Evolutionary conservation across 352 stramenopile species (phyloP).

Genomic region (Globisporangium takayamanum): DNA sequence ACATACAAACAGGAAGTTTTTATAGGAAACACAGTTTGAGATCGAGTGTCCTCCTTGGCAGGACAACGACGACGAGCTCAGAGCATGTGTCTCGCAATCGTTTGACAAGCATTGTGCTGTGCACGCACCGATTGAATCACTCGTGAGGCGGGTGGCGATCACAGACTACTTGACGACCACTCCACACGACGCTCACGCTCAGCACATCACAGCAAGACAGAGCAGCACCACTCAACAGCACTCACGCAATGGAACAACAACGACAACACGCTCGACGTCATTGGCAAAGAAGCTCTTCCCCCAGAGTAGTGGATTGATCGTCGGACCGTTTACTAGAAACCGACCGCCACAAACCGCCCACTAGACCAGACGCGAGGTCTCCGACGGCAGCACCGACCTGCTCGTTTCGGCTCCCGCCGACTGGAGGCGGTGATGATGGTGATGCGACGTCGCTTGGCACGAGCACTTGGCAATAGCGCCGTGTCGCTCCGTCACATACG

Average conservation of each 20-base stretch:
- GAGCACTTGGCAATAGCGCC: not conserved
- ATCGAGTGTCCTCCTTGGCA: too few species aligned
- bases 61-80: too few species aligned
- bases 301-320: conserved; percentile 19
- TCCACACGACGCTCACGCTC: too few species aligned
- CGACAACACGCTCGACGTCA: conserved; percentile 4
- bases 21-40: too few species aligned
- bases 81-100: not conserved
- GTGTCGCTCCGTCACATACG: not conserved
- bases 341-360: conserved; percentile 1
- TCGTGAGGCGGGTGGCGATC: too few species aligned
- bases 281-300: conserved; percentile 21
- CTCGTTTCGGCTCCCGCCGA: conserved; percentile 3
- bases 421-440: conserved; percentile 5
- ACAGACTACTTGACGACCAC: too few species aligned
- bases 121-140: too few species aligned
- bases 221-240: not conserved
- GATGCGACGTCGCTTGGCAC: not conserved
- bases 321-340: conserved; percentile 6
- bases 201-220: not conserved
- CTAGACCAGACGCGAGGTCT: conserved; percentile 8
- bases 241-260: not conserved
- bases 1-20: too few species aligned
- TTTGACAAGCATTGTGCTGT: too few species aligned
- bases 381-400: conserved; percentile 5